phyloP scores from a whole-genome alignment of 1,284 basidiomycete genomes.

The Tylopilus sp. region DNA sequence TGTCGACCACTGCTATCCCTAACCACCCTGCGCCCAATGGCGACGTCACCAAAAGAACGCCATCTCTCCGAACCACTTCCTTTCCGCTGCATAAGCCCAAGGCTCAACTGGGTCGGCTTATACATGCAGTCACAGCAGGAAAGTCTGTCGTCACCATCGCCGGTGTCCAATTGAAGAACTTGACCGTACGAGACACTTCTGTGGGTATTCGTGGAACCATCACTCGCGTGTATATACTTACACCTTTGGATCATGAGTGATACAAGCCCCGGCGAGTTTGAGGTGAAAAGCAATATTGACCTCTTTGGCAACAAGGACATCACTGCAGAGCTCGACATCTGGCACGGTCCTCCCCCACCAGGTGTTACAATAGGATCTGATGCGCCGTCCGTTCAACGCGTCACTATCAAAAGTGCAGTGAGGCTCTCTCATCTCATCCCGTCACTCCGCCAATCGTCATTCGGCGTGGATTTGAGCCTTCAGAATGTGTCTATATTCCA shows the following conservation, averaged over 20 bases:
- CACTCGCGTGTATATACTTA: neutral
- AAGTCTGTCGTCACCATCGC: constrained; percentile 1
- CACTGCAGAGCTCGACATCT: constrained; percentile 8
- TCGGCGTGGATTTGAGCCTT: constrained; percentile 2
- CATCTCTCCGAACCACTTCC: neutral
- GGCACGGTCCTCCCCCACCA: constrained; percentile 7
- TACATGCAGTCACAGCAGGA: neutral
- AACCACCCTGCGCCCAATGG: neutral
- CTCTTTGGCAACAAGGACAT: constrained; percentile 8
- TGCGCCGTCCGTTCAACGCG: constrained; percentile 7
- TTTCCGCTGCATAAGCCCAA: constrained; percentile 2
- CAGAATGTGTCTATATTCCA: constrained; percentile 10
- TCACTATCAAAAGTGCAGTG: constrained; percentile 1
- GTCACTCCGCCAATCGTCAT: neutral
- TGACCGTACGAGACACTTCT: neutral
- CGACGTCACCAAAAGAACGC: neutral
- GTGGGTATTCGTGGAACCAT: neutral
- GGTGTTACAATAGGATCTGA: constrained; percentile 4
- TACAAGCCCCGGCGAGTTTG: constrained; percentile 4
- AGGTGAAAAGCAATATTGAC: constrained; percentile 3
- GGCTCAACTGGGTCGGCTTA: constrained; percentile 1
- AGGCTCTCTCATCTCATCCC: constrained; percentile 11
- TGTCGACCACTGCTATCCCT: neutral
- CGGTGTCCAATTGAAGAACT: constrained; percentile 1
- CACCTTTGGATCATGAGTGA: neutral